These are phyloP conservation scores for Torulaspora microellipsoides DNA, from an alignment of 805 yeast genomes.

Conservation along the genomic window DNA sequence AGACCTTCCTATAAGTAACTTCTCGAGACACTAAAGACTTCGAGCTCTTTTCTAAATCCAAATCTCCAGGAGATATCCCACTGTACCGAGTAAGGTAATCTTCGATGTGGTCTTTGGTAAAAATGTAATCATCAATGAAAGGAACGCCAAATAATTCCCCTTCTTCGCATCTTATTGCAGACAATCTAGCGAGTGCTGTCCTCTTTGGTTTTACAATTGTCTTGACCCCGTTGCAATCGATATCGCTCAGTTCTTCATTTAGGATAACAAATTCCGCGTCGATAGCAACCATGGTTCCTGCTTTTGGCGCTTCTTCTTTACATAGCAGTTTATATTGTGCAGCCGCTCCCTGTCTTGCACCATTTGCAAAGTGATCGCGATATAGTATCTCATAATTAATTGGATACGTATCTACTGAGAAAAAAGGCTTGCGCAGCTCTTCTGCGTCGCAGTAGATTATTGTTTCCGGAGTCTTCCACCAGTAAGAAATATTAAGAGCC, in stretches of 20 bases:
- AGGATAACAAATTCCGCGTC: conserved; percentile 95
- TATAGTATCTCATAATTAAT: conserved; percentile 65
- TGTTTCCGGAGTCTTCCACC: conserved; percentile 84
- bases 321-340: conserved; percentile 69
- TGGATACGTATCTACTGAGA: conserved; percentile 47
- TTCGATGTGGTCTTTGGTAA: conserved; percentile 62
- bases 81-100: conserved; percentile 88
- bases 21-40: conserved; percentile 73
- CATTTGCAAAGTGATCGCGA: conserved; percentile 68
- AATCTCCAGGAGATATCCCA: conserved; percentile 91
- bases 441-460: conserved; percentile 57
- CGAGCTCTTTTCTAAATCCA: conserved; percentile 61
- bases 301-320: conserved; percentile 61
- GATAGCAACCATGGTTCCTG: conserved; percentile 79
- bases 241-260: conserved; percentile 73
- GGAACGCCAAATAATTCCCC: conserved; percentile 67
- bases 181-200: conserved; percentile 79
- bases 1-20: conserved; percentile 79
- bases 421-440: conserved; percentile 38
- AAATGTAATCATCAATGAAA: conserved; percentile 89
- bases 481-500: conserved; percentile 61
- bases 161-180: conserved; percentile 70
- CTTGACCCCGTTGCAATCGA: conserved; percentile 66
- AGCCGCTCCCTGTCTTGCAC: conserved; percentile 52
- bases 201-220: conserved; percentile 68